Conservation (phyloP, 2,329 filamentous ascomycete genomes). For the Curvularia eragrostidis region DNA sequence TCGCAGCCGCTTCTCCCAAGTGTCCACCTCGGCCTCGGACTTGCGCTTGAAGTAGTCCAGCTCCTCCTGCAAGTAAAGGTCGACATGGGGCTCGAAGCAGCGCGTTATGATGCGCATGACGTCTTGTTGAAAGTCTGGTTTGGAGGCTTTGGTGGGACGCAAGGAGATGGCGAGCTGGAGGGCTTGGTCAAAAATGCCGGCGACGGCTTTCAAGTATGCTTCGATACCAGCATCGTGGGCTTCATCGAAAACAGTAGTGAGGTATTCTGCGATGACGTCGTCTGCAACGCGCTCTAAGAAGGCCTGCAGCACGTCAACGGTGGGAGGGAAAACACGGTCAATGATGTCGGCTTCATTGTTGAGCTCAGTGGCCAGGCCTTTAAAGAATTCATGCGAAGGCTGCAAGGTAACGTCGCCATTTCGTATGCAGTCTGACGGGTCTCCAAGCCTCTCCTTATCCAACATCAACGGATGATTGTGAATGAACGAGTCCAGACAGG, state of each 20-base stretch:
- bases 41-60: conserved; percentile 81
- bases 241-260: conserved; percentile 86
- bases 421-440: conserved; percentile 82
- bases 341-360: conserved; percentile 85
- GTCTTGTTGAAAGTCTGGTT: conserved; percentile 67
- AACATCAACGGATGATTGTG: conserved; percentile 86
- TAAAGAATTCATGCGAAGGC: conserved; percentile 83
- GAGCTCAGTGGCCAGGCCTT: conserved; percentile 72
- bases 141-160: conserved; percentile 68
- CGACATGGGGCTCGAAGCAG: conserved; percentile 91
- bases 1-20: conserved; percentile 90
- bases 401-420: conserved; percentile 75
- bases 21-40: conserved; percentile 76
- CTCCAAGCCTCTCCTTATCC: conserved; percentile 73
- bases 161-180: conserved; percentile 77
- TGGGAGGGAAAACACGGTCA: conserved; percentile 78
- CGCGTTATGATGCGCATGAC: conserved; percentile 71
- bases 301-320: conserved; percentile 73
- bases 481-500: conserved; percentile 83
- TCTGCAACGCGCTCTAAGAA: conserved; percentile 84
- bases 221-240: conserved; percentile 76
- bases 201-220: conserved; percentile 83
- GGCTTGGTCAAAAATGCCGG: conserved; percentile 86
- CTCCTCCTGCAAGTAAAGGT: conserved; percentile 91
- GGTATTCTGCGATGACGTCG: conserved; percentile 82